Percentiles rank a stretch among this genome's conserved stretches.
Conservation (phyloP, 2,329 filamentous ascomycete genomes). For the Claviceps spartinae region DNA sequence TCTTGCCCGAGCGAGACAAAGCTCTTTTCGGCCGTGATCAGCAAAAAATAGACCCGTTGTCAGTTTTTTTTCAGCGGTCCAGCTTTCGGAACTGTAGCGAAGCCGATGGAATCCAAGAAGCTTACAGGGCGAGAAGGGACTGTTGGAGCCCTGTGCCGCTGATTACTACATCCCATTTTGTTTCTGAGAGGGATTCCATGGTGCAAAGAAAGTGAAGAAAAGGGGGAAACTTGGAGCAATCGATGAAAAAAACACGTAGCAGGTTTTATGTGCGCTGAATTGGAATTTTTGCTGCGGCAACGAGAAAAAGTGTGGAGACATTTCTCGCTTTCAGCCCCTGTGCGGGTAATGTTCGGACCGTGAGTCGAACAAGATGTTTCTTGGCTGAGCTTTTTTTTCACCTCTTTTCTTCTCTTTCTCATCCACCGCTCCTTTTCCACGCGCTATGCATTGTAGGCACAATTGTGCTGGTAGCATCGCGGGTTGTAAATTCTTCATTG, state of each 20-base stretch:
- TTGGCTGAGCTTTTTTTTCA: constrained; percentile 14
- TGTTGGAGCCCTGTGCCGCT: constrained; percentile 66
- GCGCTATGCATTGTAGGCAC: constrained; percentile 16
- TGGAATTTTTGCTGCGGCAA: constrained; percentile 8
- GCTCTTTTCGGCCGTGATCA: constrained; percentile 46
- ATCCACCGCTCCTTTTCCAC: constrained; percentile 17
- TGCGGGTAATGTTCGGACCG: not conserved
- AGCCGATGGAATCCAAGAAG: constrained; percentile 19
- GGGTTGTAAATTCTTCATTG: constrained; percentile 19
- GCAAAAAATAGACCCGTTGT: constrained; percentile 18
- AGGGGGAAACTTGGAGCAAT: constrained; percentile 1
- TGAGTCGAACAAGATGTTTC: not conserved
- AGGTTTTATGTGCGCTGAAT: constrained; percentile 6
- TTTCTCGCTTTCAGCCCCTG: not conserved
- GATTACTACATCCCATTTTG: constrained; percentile 68
- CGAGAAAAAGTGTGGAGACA: not conserved
- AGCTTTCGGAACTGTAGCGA: not conserved
- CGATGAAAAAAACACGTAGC: not conserved
- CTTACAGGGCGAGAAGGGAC: constrained; percentile 68
- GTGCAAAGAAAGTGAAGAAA: constrained; percentile 10
- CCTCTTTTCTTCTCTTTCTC: constrained; percentile 7
- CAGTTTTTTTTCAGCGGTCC: constrained; percentile 5
- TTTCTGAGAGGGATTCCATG: constrained; percentile 65
- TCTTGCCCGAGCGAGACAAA: constrained; percentile 82
- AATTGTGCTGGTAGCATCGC: constrained; percentile 37